Evolutionary conservation across 257 asterid genomes (phyloP).

Genomic region (Dorcoceras hygrometricum): DNA sequence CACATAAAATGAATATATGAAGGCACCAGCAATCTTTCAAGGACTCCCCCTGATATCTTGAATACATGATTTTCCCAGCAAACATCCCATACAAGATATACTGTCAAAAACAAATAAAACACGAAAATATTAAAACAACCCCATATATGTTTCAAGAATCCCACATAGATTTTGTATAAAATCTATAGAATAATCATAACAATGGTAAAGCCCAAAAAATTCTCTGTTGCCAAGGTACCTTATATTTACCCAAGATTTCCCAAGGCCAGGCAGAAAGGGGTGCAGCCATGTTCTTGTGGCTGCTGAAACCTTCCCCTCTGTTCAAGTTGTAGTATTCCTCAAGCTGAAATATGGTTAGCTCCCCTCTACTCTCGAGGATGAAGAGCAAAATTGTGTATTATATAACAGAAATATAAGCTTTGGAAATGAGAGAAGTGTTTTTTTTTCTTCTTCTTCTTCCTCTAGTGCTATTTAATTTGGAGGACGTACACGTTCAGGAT

Average conservation of each 20-base stretch:
- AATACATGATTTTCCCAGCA: slow-evolving; percentile 50
- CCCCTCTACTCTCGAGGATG: not conserved
- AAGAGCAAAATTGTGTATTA: not conserved
- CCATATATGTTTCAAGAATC: not conserved
- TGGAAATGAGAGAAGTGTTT: too few species aligned
- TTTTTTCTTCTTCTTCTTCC: too few species aligned
- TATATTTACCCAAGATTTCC: slow-evolving; percentile 57
- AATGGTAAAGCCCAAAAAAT: too few species aligned
- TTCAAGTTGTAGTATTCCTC: not conserved
- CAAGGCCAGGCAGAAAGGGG: slow-evolving; percentile 75
- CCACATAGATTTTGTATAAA: not conserved
- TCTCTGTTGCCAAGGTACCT: slow-evolving; percentile 38
- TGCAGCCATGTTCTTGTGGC: slow-evolving; percentile 40
- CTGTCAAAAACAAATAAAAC: slow-evolving; percentile 35
- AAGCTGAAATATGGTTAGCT: not conserved
- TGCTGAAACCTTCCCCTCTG: slow-evolving; percentile 8
- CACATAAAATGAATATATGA: slow-evolving; percentile 53
- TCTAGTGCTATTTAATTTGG: not conserved
- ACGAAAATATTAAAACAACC: not conserved
- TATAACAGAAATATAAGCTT: not conserved
- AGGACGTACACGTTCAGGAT: not conserved
- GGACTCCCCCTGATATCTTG: slow-evolving; percentile 43
- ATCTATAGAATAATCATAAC: not conserved
- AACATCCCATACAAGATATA: slow-evolving; percentile 53
- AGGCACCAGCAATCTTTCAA: slow-evolving; percentile 45